Base-by-base conservation (phyloP, 140 eudicot genomes). In the Artemisia princeps region DNA sequence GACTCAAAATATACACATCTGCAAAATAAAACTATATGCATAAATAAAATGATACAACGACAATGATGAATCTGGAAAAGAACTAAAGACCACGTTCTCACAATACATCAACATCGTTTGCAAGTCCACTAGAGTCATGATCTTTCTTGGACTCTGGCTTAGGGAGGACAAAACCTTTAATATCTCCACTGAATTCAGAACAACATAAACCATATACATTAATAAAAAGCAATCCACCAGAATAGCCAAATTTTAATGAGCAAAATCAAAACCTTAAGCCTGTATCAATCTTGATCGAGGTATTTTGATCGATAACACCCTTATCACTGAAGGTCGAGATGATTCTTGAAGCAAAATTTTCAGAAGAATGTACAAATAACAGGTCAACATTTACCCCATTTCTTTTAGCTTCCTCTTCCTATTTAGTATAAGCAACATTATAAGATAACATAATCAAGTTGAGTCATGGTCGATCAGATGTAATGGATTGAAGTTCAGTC, bases 371-470 rank as follows among this genome's bases (percentile, higher is more conserved):
- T 45, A 79, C 45, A 64, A 79, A 82, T 55, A 85, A 52, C 37
- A 28, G 37, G 73, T 79, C 82, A 14, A 20, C 17, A 23, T 62
- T 65, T 28, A n/a, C 69, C 10, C 49, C 22, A 60, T 85, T 85
- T 45, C 92, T 72, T 12, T 45, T 61, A 1, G 59, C 76, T 74
- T 85, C 88, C 2, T 79, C 66, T 1, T 46, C 88, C 92, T 85
- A 57, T 2, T 61, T 15, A 57, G 59, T 9, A 53, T 46, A 63
- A 16, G 3, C 14, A 13, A 54, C 56, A 11, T 46, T 2, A 23
- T 13, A 74, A 67, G 6, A 8, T 17, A 15, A 13, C 14, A 19
- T 19, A 12, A 13, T 10, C 6, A 30, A 0, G 44, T 37, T 37
- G 5, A 55, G 28, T 63, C 48, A 1, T 11, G 14, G 2, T 40